Base-by-base conservation (phyloP, 2,329 filamentous ascomycete genomes). In the Stachybotrys chlorohalonatus region DNA sequence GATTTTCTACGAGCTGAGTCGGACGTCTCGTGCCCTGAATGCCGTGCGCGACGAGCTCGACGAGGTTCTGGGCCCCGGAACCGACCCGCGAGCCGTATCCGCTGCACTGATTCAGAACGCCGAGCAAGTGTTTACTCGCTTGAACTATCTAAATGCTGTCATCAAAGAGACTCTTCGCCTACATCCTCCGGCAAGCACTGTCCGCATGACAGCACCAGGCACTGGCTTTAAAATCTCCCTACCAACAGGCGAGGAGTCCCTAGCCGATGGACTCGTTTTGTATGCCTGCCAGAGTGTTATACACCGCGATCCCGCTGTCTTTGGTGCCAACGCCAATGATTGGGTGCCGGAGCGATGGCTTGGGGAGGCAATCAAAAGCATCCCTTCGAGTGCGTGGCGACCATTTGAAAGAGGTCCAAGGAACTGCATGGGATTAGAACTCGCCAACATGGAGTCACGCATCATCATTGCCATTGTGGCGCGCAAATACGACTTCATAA, bases 321-420 rank as follows among this genome's bases (percentile, higher is more conserved):
- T 62, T 57, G 72, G 71, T 8, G 64, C 64, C 1, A 67, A 62
- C 9, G 68, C 60, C 11, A 60, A 69, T 39, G 65, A 64, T 53
- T 75, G 70, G 53, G 61, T 67, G 8, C 73, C 73, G 0, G 74
- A 76, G 61, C 63, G 73, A 7, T 75, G 72, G 71, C 52, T 57
- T 47, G 52, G 48, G 8, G 54, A 57, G 9, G 31, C 17, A 13
- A 15, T 5, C 11, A 51, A 51, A 2, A 51, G 15, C 5, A 36
- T 51, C 49, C 30, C 49, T n/a, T 16, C 49, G 39, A 15, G 11
- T n/a, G 49, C 49, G 8, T 51, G 49, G 49, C 49, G 49, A n/a
- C 49, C 49, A 31, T 51, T 51, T 31, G 49, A 51, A 17, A 51
- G 49, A 36, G 49, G 49, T 2, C 49, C 31, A 11, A 36, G 24